Conservation (phyloP, 805 yeast species). For the Barnettozyma californica region DNA sequence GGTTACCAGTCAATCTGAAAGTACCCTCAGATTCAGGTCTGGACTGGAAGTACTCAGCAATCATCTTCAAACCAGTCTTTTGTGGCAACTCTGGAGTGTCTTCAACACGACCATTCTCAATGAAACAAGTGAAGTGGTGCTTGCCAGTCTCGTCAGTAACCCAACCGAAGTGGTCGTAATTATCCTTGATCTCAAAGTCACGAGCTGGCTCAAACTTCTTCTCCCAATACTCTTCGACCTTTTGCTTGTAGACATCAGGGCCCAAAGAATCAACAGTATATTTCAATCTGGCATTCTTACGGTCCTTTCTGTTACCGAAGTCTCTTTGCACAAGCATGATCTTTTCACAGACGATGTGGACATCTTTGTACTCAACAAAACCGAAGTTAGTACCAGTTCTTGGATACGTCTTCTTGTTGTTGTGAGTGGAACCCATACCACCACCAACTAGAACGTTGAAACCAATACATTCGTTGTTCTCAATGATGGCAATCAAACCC, state of each 20-base stretch:
- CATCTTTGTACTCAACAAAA: constrained; percentile 59
- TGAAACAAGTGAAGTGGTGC: constrained; percentile 89
- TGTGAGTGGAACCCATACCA: constrained; percentile 98
- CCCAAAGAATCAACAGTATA: constrained; percentile 94
- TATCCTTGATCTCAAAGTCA: constrained; percentile 75
- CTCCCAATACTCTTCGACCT: constrained; percentile 83
- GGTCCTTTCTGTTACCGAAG: constrained; percentile 88
- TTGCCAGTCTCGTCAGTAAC: constrained; percentile 74
- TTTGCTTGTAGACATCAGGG: constrained; percentile 71
- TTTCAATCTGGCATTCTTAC: constrained; percentile 97
- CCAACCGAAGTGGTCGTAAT: constrained; percentile 94
- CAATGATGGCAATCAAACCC: constrained; percentile 84
- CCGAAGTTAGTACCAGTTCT: constrained; percentile 90
- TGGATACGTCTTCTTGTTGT: constrained; percentile 94
- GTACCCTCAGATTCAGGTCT: constrained; percentile 59
- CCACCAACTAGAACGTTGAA: constrained; percentile 92
- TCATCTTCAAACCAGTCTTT: constrained; percentile 75
- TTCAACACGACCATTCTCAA: constrained; percentile 95
- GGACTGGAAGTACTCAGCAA: constrained; percentile 61
- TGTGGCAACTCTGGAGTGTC: constrained; percentile 88
- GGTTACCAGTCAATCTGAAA: constrained; percentile 94
- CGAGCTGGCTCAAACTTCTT: constrained; percentile 64
- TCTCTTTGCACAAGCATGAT: constrained; percentile 93
- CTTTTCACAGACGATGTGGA: constrained; percentile 79
- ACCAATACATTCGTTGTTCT: constrained; percentile 58